Conservation (phyloP, 1,284 basidiomycete genomes). For the Marasmius oreades region DNA sequence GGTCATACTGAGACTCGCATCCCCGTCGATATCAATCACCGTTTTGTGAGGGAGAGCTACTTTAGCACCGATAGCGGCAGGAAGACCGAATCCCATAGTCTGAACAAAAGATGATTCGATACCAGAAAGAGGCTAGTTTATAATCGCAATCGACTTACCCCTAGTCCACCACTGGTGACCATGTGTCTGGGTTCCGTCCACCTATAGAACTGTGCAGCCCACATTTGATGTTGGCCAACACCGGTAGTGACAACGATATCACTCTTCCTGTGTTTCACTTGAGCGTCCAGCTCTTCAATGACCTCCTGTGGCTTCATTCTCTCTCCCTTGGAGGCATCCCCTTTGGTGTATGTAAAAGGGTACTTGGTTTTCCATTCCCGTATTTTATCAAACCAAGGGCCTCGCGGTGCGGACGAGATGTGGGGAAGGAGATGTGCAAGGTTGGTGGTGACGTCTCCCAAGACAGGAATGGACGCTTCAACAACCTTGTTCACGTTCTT, state of each 20-base stretch:
- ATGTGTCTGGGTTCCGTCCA: slow-evolving; percentile 88
- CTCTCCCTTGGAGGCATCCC: slow-evolving; percentile 44
- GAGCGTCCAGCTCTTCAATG: slow-evolving; percentile 85
- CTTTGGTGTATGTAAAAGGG: slow-evolving; percentile 87
- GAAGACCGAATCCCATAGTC: slow-evolving; percentile 98
- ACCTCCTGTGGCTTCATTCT: slow-evolving; percentile 97
- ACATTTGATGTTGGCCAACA: slow-evolving; percentile 99
- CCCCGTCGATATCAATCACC: slow-evolving; percentile 95
- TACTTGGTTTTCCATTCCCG: slow-evolving; percentile 83
- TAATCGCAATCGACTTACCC: slow-evolving; percentile 48
- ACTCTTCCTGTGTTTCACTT: slow-evolving; percentile 76
- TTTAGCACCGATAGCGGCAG: slow-evolving; percentile 93
- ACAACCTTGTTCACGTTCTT: slow-evolving; percentile 99
- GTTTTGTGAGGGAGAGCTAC: slow-evolving; percentile 93
- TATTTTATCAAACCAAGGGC: slow-evolving; percentile 83
- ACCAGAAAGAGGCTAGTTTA: neutral
- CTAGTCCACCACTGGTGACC: slow-evolving; percentile 96
- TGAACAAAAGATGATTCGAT: slow-evolving; percentile 26
- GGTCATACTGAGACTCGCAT: slow-evolving; percentile 98
- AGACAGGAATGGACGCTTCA: slow-evolving; percentile 89
- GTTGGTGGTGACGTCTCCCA: slow-evolving; percentile 90
- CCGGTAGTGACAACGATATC: slow-evolving; percentile 90
- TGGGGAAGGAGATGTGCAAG: slow-evolving; percentile 80
- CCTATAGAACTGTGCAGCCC: slow-evolving; percentile 93
- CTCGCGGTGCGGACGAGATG: slow-evolving; percentile 63